A percentile compares a stretch with the other conserved stretches of the same genome.
Conservation (phyloP, 371 early-diverging fungal species). For the Mortierella sp. region DNA sequence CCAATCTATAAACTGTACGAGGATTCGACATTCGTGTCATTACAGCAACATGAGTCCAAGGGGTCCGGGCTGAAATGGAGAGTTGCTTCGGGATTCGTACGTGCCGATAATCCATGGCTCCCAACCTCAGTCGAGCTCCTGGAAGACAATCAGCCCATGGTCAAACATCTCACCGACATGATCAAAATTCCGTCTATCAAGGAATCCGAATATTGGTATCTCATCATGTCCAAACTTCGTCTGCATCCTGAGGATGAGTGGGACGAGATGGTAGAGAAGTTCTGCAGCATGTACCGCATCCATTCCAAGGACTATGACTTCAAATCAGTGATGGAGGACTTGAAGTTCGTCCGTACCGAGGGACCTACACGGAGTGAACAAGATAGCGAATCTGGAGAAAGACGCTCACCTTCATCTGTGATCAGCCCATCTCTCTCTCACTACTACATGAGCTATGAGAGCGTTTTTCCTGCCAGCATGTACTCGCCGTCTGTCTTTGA, state of each 20-base stretch:
- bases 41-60: background rate
- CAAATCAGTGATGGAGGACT: background rate
- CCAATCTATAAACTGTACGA: conserved; percentile 20
- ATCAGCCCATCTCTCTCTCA: conserved; percentile 6
- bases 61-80: background rate
- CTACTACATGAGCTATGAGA: conserved; percentile 15
- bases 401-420: conserved; percentile 5
- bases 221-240: conserved; percentile 3
- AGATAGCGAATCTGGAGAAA: background rate
- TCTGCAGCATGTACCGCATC: conserved; percentile 6
- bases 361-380: background rate
- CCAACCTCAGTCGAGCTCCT: conserved; percentile 14
- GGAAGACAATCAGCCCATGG: conserved; percentile 12
- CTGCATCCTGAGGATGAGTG: conserved; percentile 3
- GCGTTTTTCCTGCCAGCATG: conserved; percentile 18
- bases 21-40: background rate
- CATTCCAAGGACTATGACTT: conserved; percentile 8
- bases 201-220: conserved; percentile 28
- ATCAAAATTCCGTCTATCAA: background rate
- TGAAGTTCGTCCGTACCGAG: conserved; percentile 17
- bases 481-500: conserved; percentile 7
- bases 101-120: conserved; percentile 17
- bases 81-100: conserved; percentile 6
- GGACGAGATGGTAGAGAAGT: conserved; percentile 17
- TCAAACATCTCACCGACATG: background rate